Percentiles rank a stretch among this genome's conserved stretches.
phyloP scores from a whole-genome alignment of 352 stramenopile genomes.

The Pythium folliculosum region DNA sequence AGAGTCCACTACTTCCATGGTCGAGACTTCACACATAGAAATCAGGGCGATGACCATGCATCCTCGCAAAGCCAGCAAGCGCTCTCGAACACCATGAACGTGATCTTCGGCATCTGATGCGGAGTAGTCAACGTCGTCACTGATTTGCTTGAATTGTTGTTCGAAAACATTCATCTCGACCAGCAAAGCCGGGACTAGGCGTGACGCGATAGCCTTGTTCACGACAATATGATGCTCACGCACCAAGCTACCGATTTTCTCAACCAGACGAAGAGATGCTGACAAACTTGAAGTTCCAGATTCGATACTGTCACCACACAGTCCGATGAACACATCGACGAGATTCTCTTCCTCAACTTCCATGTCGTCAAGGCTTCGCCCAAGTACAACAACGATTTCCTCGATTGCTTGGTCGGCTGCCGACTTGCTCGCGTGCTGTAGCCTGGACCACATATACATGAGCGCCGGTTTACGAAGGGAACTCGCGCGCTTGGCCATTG shows the following conservation, averaged over 20 bases:
- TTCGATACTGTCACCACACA: constrained; percentile 21
- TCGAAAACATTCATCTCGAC: constrained; percentile 10
- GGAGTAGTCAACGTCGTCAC: not conserved
- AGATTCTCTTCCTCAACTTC: not conserved
- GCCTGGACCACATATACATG: constrained; percentile 43
- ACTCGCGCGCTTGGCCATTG: constrained; percentile 11
- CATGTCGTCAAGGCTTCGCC: constrained; percentile 1
- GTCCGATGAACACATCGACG: constrained; percentile 16
- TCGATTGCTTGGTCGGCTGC: constrained; percentile 15
- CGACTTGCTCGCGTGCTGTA: constrained; percentile 5
- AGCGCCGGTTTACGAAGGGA: constrained; percentile 38
- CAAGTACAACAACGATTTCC: constrained; percentile 28
- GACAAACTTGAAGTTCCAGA: not conserved
- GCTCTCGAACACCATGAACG: constrained; percentile 26
- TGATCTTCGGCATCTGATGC: constrained; percentile 5
- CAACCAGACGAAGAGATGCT: constrained; percentile 24
- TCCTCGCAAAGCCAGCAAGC: constrained; percentile 57
- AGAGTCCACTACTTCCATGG: constrained; percentile 12
- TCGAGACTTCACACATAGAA: not conserved
- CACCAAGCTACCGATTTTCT: constrained; percentile 13
- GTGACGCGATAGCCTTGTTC: not conserved
- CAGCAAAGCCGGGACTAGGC: constrained; percentile 2
- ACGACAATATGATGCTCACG: not conserved
- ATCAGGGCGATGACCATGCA: constrained; percentile 49
- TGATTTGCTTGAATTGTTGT: constrained; percentile 11